Conservation (phyloP, 805 yeast genomes). For the Hanseniaspora singularis region DNA sequence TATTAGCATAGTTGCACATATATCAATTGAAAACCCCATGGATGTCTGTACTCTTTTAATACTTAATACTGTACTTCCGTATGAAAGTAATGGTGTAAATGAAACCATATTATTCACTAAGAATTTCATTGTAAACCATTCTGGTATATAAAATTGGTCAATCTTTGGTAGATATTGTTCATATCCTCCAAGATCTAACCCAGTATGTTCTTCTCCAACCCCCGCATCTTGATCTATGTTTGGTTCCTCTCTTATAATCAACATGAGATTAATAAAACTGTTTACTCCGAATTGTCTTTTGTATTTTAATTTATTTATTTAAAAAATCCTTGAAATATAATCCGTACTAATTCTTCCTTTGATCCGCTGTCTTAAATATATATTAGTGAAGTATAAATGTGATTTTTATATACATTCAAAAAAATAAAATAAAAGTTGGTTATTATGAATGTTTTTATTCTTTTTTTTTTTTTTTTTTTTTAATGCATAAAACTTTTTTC, state of each 20-base stretch:
- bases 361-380: no score
- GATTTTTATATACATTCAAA: no score
- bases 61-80: conserved; percentile 68
- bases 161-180: conserved; percentile 29
- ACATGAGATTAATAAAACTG: no score
- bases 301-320: no score
- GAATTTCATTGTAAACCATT: conserved; percentile 43
- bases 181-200: conserved; percentile 14
- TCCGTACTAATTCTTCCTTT: no score
- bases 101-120: conserved; percentile 56
- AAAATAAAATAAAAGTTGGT: no score
- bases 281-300: no score
- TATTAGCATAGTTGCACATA: conserved; percentile 81
- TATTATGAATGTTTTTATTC: no score
- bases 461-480: no score
- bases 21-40: conserved; percentile 78
- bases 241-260: not conserved
- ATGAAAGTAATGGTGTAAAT: conserved; percentile 74
- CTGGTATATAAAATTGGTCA: conserved; percentile 37
- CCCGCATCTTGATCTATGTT: not conserved
- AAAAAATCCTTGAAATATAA: no score
- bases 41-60: conserved; percentile 54
- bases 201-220: not conserved
- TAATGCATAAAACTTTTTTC: no score
- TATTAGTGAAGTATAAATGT: no score